Percentiles rank a stretch among this genome's conserved stretches.
phyloP scores from a whole-genome alignment of 345 rosid genomes.

The Eucalyptus erythrocorys region DNA sequence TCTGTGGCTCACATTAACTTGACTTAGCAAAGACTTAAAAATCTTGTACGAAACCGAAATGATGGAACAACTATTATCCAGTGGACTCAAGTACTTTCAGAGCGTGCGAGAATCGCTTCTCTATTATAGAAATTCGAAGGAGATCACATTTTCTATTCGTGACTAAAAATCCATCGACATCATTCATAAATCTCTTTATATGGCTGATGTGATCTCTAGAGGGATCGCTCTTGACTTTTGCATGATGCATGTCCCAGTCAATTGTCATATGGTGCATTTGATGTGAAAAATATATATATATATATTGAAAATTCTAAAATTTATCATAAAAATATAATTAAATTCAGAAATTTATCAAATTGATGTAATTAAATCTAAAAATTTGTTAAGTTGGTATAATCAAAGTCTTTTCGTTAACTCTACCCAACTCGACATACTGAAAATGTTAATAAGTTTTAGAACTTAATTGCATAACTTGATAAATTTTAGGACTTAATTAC shows the following conservation, averaged over 20 bases:
- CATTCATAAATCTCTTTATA: neutral
- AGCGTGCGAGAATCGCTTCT: neutral
- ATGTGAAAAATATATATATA: neutral
- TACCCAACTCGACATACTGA: neutral
- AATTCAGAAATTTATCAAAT: no score
- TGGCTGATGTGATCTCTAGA: neutral
- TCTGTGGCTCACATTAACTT: neutral
- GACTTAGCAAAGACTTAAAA: neutral
- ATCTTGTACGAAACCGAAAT: neutral
- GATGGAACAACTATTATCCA: neutral
- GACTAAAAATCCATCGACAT: neutral
- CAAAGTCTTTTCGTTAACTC: no score
- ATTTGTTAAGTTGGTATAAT: no score
- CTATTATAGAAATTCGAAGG: neutral
- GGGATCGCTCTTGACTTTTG: neutral
- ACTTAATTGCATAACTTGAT: no score
- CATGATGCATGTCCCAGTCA: neutral
- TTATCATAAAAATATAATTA: accelerated
- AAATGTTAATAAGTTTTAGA: no score
- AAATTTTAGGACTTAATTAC: accelerated
- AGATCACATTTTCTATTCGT: neutral
- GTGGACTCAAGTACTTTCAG: neutral
- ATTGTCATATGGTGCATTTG: neutral
- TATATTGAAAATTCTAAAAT: accelerated
- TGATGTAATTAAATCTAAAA: no score